Percentiles rank a stretch among this genome's conserved stretches.
phyloP scores from a whole-genome alignment of 768 basidiomycete genomes.

The Trametes elegans region DNA sequence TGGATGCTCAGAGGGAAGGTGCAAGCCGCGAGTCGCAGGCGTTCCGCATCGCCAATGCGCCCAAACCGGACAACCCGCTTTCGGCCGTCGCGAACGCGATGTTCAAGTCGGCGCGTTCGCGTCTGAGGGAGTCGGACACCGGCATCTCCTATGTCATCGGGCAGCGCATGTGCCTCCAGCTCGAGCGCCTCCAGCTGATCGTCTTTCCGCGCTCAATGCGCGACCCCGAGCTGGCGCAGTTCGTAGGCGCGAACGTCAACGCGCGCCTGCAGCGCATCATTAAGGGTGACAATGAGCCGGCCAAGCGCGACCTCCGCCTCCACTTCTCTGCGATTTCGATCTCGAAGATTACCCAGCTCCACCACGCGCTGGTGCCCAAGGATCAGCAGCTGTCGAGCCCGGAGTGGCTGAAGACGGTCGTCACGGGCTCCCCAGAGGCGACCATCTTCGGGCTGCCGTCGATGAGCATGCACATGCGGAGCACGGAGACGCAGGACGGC shows the following conservation, averaged over 20 bases:
- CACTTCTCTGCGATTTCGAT: slow-evolving; percentile 77
- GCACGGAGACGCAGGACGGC: slow-evolving; percentile 33
- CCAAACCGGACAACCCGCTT: slow-evolving; percentile 76
- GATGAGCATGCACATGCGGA: slow-evolving; percentile 83
- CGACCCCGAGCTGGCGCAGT: slow-evolving; percentile 76
- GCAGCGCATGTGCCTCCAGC: slow-evolving; percentile 72
- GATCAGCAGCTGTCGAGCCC: slow-evolving; percentile 41
- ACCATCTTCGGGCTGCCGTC: slow-evolving; percentile 79
- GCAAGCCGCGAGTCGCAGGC: slow-evolving; percentile 78
- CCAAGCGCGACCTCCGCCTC: slow-evolving; percentile 63
- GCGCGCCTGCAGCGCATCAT: slow-evolving; percentile 69
- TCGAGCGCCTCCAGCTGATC: slow-evolving; percentile 62
- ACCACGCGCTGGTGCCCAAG: slow-evolving; percentile 43
- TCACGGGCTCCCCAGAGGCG: slow-evolving; percentile 63
- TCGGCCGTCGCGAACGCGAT: slow-evolving; percentile 87
- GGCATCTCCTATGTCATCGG: slow-evolving; percentile 59
- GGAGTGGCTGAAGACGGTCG: slow-evolving; percentile 59
- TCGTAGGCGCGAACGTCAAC: slow-evolving; percentile 64
- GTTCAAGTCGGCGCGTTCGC: slow-evolving; percentile 68
- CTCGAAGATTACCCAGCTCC: slow-evolving; percentile 66
- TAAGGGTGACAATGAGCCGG: slow-evolving; percentile 44
- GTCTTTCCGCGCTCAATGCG: slow-evolving; percentile 79
- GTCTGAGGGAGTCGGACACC: slow-evolving; percentile 66
- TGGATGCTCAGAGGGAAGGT: slow-evolving; percentile 70
- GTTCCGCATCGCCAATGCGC: slow-evolving; percentile 68